Base-by-base conservation (phyloP, 768 basidiomycete species). In the Rhodosporidiobolus sp. region DNA sequence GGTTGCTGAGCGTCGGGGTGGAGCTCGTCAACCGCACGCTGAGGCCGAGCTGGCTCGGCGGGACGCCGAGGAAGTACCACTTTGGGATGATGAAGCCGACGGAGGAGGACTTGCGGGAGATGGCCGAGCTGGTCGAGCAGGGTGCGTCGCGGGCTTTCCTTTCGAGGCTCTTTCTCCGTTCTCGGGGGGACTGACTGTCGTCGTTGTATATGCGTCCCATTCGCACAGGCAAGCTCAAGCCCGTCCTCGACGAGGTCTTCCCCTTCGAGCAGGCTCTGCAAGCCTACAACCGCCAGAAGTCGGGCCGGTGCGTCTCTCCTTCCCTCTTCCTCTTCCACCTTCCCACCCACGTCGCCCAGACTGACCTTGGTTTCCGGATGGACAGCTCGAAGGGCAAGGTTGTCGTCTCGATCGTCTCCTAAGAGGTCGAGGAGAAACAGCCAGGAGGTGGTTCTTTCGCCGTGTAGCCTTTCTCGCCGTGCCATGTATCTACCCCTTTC, bases 211-310 rank as follows among this genome's bases (percentile, higher is more conserved):
- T n/a, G n/a, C n/a, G n/a, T n/a, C n/a, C n/a, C n/a, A n/a, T n/a
- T 49, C 7, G 4, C 14, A 12, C 43, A 87, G 85, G 86, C 30
- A 83, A 83, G 67, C 77, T 90, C 14, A 86, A 84, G 69, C 82
- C 86, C 1, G 76, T 84, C 0, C 83, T 90, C 7, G 89, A 90
- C 77, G 88, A 87, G 0, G 85, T 86, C 0, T 85, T 83, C 67
- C 80, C 78, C 5, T 89, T 89, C 61, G 83, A 85, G 46, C 86
- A 89, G 10, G 86, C 80, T 4, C 78, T 85, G 63, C 81, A 85
- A 67, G 90, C 89, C 0, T 91, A 88, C 77, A 87, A 88, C 20
- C 82, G 84, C 62, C 78, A 88, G 14, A 82, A 87, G 84, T 84
- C 85, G 1, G 80, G 82, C 9, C 82, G 85, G 69, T 65, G 52